A percentile compares a stretch with the other conserved stretches of the same genome.
These are phyloP conservation scores for Boletellus emodensis DNA, from an alignment of 768 basidiomycete genomes.

Conservation along the genomic window DNA sequence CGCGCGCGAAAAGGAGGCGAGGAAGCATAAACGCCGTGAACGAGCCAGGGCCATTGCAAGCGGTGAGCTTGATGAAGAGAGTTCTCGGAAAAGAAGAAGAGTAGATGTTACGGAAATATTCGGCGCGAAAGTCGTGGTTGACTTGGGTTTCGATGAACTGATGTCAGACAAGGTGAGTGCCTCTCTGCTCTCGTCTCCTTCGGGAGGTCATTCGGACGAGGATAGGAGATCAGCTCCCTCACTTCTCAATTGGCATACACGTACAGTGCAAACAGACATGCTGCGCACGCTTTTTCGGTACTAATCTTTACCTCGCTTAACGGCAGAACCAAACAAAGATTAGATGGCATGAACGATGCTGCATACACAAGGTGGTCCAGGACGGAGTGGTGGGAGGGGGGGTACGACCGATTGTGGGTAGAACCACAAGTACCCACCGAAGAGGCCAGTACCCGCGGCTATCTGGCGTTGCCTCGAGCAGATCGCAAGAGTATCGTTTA, in stretches of 20 bases:
- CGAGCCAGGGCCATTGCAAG: slow-evolving; percentile 46
- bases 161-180: slow-evolving; percentile 87
- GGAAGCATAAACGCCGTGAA: slow-evolving; percentile 67
- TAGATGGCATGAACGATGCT: slow-evolving; percentile 62
- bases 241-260: slow-evolving; percentile 88
- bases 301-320: slow-evolving; percentile 80
- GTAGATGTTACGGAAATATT: slow-evolving; percentile 34
- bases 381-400: slow-evolving; percentile 79
- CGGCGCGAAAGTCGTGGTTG: slow-evolving; percentile 70
- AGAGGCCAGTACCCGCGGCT: slow-evolving; percentile 1
- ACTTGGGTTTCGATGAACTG: slow-evolving; percentile 88
- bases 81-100: slow-evolving; percentile 16
- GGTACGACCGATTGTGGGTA: slow-evolving; percentile 68
- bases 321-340: slow-evolving; percentile 60
- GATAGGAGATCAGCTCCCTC: slow-evolving; percentile 86
- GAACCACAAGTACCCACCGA: slow-evolving; percentile 2
- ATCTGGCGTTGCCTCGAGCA: slow-evolving; percentile 7
- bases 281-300: slow-evolving; percentile 62
- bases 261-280: slow-evolving; percentile 81
- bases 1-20: slow-evolving; percentile 70
- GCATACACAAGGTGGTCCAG: slow-evolving; percentile 76
- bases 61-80: slow-evolving; percentile 43
- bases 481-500: slow-evolving; percentile 67
- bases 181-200: slow-evolving; percentile 10
- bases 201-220: slow-evolving; percentile 11